phyloP scores from a whole-genome alignment of 2,329 filamentous ascomycete genomes.

The Stagonosporopsis chrysanthemi region DNA sequence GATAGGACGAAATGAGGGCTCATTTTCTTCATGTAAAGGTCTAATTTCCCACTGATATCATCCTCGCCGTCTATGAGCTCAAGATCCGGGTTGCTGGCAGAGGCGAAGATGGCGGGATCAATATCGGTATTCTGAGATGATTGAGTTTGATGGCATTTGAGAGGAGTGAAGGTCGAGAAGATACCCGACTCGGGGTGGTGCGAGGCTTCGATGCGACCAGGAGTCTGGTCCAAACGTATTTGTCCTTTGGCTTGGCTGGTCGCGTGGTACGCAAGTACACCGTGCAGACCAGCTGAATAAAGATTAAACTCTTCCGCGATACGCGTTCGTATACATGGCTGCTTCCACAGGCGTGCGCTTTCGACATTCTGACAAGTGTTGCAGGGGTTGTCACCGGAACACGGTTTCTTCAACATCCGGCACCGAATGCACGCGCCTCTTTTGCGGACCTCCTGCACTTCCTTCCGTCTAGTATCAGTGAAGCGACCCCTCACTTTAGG shows the following conservation, averaged over 20 bases:
- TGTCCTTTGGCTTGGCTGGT: conserved; percentile 58
- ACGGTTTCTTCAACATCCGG: conserved; percentile 70
- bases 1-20: conserved; percentile 56
- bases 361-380: conserved; percentile 66
- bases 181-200: conserved; percentile 57
- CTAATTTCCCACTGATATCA: conserved; percentile 60
- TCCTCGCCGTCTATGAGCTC: conserved; percentile 61
- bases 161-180: conserved; percentile 57
- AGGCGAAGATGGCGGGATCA: conserved; percentile 48
- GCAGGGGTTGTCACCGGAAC: conserved; percentile 67
- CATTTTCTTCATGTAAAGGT: conserved; percentile 61
- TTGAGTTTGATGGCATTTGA: conserved; percentile 46
- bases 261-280: conserved; percentile 60
- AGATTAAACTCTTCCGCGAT: conserved; percentile 66
- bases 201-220: conserved; percentile 62
- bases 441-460: conserved; percentile 67
- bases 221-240: conserved; percentile 56
- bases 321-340: conserved; percentile 65
- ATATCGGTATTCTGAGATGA: conserved; percentile 39
- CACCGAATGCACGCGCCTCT: conserved; percentile 68
- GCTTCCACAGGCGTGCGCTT: conserved; percentile 67
- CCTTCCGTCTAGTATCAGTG: conserved; percentile 62
- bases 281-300: conserved; percentile 63
- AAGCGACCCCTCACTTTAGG: conserved; percentile 65
- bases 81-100: conserved; percentile 44